Evolutionary conservation across 23 red algal genomes (phyloP), one percentile per base, ranked within the genome.

Genomic region (Gracilaria gracilis): DNA sequence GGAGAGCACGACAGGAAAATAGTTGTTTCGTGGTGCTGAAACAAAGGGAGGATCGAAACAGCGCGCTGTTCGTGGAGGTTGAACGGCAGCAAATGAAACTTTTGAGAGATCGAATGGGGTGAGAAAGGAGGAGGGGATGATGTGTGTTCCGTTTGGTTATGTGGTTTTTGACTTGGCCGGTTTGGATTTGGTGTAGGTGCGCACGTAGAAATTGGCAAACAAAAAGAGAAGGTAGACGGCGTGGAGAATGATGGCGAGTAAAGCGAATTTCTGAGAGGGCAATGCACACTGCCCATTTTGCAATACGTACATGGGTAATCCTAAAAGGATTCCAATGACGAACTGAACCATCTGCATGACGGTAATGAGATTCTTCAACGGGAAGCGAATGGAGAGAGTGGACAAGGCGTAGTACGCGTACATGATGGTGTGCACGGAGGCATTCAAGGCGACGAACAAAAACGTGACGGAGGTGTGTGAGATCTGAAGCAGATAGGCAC

Each of bases 321-420:
- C 82, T 23, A 82, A 21, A 23, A 77, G 16, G 71, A 88, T 82
- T 4, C 92, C 92, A 25, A 74, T 39, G 49, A 88, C 38, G 74
- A 94, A 94, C 75, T 94, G 92, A 8, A 82, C 83, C 51, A 94
- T 87, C 50, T 94, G 92, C 67, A 87, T 88, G 44, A 64, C 28
- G 12, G 92, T 94, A 48, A 94, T 94, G 55, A 80, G 27, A 64
- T 62, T 50, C 61, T 94, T 94, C 31, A 55, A 54, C 31, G 55
- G 55, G 34, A 94, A 81, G 19, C 92, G 67, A 34, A 88, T 53
- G 1, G 81, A 83, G 20, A 87, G 42, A 44, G 78, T 59, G n/a
- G 92, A 65, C 57, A 87, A 37, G 9, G 92, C 92, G 65, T 94
- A 94, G 65, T 94, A 94, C 28, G 76, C 61, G 80, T 94, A 94